These are phyloP conservation scores for Trichoderma semiorbis DNA, from an alignment of 2,329 filamentous ascomycete species.

Conservation along the genomic window DNA sequence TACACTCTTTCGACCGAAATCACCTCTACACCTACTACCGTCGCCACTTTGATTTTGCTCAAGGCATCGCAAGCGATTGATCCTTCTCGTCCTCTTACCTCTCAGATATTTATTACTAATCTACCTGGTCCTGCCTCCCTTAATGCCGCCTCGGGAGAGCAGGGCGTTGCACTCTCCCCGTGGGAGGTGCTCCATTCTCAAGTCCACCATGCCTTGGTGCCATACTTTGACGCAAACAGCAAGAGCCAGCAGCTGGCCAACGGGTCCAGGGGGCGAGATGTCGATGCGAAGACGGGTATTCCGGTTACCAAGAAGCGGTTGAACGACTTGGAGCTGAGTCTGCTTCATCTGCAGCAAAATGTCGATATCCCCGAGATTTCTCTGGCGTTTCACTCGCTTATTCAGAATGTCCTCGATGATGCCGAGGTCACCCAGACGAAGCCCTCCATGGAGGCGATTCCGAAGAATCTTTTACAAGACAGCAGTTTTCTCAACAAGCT, in stretches of 20 bases:
- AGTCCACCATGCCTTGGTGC: conserved; percentile 84
- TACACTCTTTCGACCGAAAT: conserved; percentile 84
- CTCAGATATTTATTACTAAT: conserved; percentile 90
- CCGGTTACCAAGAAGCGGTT: conserved; percentile 97
- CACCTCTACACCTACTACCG: conserved; percentile 72
- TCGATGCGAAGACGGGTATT: conserved; percentile 89
- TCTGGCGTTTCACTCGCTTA: conserved; percentile 80
- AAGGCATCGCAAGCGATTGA: conserved; percentile 90
- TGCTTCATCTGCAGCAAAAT: conserved; percentile 93
- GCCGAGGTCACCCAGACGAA: conserved; percentile 64
- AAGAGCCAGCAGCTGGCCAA: conserved; percentile 69
- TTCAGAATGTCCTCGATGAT: conserved; percentile 80
- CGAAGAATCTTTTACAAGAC: conserved; percentile 72
- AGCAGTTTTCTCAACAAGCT: conserved; percentile 91
- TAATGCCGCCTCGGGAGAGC: conserved; percentile 63
- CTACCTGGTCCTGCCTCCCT: conserved; percentile 76
- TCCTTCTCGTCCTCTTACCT: conserved; percentile 72
- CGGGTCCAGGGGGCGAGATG: conserved; percentile 70
- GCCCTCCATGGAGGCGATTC: conserved; percentile 75
- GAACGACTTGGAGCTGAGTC: conserved; percentile 85
- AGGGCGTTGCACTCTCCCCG: conserved; percentile 71
- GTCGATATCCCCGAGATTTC: conserved; percentile 94
- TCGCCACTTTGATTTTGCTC: conserved; percentile 81
- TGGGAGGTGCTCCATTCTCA: conserved; percentile 92
- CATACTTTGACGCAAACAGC: conserved; percentile 96